These are phyloP conservation scores for Debaryomyces fabryi DNA, from an alignment of 1,139 yeast genomes.

Conservation along the genomic window DNA sequence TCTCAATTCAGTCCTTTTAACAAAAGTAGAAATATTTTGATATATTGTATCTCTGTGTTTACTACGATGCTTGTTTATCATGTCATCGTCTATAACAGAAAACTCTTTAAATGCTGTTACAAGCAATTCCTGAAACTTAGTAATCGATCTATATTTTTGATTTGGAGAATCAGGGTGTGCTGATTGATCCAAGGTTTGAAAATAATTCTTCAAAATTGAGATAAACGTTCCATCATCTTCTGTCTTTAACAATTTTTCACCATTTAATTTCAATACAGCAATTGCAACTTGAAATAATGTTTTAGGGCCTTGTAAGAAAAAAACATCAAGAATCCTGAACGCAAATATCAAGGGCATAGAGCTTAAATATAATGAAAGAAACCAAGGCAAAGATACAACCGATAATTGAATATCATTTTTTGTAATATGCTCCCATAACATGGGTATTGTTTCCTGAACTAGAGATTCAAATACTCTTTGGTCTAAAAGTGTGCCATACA, in stretches of 20 bases:
- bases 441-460: slow-evolving; percentile 88
- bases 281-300: slow-evolving; percentile 91
- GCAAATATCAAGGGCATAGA: slow-evolving; percentile 96
- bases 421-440: slow-evolving; percentile 80
- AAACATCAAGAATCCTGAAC: slow-evolving; percentile 86
- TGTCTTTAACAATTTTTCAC: slow-evolving; percentile 75
- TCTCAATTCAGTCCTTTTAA: slow-evolving; percentile 87
- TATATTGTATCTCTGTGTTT: slow-evolving; percentile 77
- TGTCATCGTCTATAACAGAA: slow-evolving; percentile 72
- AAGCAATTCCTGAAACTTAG: slow-evolving; percentile 86
- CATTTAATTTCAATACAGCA: slow-evolving; percentile 84
- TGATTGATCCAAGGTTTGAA: slow-evolving; percentile 74
- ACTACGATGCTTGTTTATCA: slow-evolving; percentile 68
- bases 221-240: slow-evolving; percentile 94
- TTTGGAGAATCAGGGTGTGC: slow-evolving; percentile 77
- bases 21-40: slow-evolving; percentile 85
- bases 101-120: slow-evolving; percentile 94
- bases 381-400: slow-evolving; percentile 96
- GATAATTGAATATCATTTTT: slow-evolving; percentile 88
- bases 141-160: slow-evolving; percentile 63
- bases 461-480: slow-evolving; percentile 91
- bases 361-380: slow-evolving; percentile 82
- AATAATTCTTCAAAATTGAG: slow-evolving; percentile 80
- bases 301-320: slow-evolving; percentile 87
- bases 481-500: slow-evolving; percentile 95